These are phyloP conservation scores for Adansonia gregorii DNA, from an alignment of 441 rosid species.

Conservation along the genomic window DNA sequence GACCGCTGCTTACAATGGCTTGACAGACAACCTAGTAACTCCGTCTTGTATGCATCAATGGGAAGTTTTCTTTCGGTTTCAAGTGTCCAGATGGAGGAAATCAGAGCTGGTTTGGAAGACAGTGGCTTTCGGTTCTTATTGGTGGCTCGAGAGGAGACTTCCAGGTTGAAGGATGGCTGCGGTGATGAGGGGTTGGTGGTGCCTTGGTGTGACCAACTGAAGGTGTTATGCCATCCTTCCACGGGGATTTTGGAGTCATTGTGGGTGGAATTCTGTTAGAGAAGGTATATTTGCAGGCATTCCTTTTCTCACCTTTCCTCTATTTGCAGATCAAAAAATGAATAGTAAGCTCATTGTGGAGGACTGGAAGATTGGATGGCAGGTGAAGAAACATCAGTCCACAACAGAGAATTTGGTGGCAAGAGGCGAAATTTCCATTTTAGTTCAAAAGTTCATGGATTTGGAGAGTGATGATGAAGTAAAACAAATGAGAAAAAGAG, in stretches of 20 bases:
- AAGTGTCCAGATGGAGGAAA: constrained; percentile 48
- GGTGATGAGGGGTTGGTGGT: constrained; percentile 36
- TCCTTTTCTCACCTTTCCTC: constrained; percentile 36
- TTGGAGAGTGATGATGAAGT: constrained; percentile 31
- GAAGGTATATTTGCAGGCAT: constrained; percentile 37
- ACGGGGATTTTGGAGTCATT: constrained; percentile 41
- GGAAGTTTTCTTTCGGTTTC: constrained; percentile 54
- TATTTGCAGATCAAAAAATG: constrained; percentile 27
- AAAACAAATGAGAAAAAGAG: constrained; percentile 39
- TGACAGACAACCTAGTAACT: constrained; percentile 38
- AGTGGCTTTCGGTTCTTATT: constrained; percentile 46
- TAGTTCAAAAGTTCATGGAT: constrained; percentile 44
- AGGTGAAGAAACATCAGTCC: constrained; percentile 2
- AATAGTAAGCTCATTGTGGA: constrained; percentile 34
- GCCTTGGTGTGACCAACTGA: constrained; percentile 45
- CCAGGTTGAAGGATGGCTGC: constrained; percentile 26
- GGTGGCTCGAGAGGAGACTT: constrained; percentile 47
- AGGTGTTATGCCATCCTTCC: constrained; percentile 41
- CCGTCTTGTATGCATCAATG: constrained; percentile 47
- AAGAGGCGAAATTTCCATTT: constrained; percentile 24
- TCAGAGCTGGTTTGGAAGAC: constrained; percentile 34
- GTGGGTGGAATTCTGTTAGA: constrained; percentile 39
- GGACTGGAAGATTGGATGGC: constrained; percentile 33
- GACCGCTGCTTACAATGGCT: constrained; percentile 43
- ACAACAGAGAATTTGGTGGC: constrained; percentile 23